A percentile compares a stretch with the other conserved stretches of the same genome.
Evolutionary conservation across 2,329 filamentous ascomycete species (phyloP).

Genomic region (Stachybotrys chlorohalonatus): DNA sequence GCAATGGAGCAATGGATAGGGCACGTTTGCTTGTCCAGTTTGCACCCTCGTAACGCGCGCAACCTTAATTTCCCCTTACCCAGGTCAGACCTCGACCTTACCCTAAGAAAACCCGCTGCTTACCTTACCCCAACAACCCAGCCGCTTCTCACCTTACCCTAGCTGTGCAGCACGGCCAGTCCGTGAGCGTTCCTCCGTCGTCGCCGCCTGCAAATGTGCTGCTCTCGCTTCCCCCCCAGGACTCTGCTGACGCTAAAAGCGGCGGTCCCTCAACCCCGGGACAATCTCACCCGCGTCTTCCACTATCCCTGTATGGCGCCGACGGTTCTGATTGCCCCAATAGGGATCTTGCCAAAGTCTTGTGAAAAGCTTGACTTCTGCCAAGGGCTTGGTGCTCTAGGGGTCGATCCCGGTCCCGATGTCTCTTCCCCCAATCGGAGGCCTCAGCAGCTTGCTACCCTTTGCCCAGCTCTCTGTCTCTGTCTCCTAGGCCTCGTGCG

Average conservation of each 20-base stretch:
- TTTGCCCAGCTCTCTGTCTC: too few relatives aligned
- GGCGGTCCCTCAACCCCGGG: background rate
- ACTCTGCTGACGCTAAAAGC: background rate
- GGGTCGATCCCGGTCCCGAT: background rate
- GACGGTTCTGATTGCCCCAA: background rate
- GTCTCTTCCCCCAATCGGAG: background rate
- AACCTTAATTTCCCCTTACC: constrained; percentile 2
- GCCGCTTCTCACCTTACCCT: background rate
- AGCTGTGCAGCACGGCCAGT: background rate
- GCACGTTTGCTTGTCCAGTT: background rate
- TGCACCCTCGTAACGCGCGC: background rate
- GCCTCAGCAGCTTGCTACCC: background rate
- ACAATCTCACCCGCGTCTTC: background rate
- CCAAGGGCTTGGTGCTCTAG: background rate
- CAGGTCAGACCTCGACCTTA: background rate
- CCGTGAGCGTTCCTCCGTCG: too few relatives aligned
- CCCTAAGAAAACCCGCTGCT: background rate
- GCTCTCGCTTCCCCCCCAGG: background rate
- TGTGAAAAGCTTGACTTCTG: background rate
- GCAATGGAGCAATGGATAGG: too few relatives aligned
- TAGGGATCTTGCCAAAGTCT: background rate
- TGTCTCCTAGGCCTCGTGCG: too few relatives aligned
- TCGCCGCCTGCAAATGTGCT: too few relatives aligned
- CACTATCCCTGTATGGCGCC: background rate
- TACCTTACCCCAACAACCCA: background rate